These are phyloP conservation scores for Penicillium taxi DNA, from an alignment of 495 filamentous ascomycete species.

Conservation along the genomic window DNA sequence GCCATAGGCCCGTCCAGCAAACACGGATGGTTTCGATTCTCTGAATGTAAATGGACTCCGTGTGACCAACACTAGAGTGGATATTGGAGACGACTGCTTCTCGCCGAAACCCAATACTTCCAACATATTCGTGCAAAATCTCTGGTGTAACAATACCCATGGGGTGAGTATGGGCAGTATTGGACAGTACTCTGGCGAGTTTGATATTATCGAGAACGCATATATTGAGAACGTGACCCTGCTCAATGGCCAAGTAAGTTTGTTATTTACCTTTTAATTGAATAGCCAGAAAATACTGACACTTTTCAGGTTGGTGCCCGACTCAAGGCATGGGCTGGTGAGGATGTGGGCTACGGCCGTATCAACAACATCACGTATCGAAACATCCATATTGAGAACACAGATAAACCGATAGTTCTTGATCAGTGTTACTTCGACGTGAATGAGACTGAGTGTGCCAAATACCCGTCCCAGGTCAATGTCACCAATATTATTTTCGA, in stretches of 20 bases:
- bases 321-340: constrained; percentile 49
- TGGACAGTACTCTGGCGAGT: constrained; percentile 47
- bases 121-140: constrained; percentile 48
- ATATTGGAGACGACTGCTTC: constrained; percentile 54
- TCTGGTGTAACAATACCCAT: constrained; percentile 53
- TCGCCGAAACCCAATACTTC: constrained; percentile 51
- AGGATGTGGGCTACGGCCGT: constrained; percentile 46
- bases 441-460: constrained; percentile 38
- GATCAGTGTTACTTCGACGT: constrained; percentile 54
- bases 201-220: constrained; percentile 46
- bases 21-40: constrained; percentile 54
- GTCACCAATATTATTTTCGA: constrained; percentile 48
- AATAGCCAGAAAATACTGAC: background rate
- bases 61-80: constrained; percentile 43
- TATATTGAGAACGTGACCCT: constrained; percentile 50
- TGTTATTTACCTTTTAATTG: background rate
- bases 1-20: constrained; percentile 39
- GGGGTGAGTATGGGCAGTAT: constrained; percentile 52
- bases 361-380: constrained; percentile 54
- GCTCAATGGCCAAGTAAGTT: constrained; percentile 40
- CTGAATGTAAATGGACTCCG: constrained; percentile 41
- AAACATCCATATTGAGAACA: constrained; percentile 48
- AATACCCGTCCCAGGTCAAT: constrained; percentile 46
- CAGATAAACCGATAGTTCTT: constrained; percentile 45
- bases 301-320: constrained; percentile 51